Conservation (phyloP, 1,284 basidiomycete genomes). For the Moniliophthora roreri region DNA sequence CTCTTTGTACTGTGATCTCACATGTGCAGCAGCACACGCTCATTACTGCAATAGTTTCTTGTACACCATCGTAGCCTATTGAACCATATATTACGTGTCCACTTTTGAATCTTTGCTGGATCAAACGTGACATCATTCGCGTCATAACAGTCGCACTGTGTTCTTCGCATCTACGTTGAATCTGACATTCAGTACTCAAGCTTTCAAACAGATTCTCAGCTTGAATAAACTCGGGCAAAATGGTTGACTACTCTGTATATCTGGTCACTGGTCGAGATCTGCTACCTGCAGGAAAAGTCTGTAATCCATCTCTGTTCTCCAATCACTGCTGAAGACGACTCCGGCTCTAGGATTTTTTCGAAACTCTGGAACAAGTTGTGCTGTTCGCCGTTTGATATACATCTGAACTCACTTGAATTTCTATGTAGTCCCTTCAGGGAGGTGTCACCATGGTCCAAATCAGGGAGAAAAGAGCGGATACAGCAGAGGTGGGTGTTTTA, state of each 20-base stretch:
- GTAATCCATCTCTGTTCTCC: constrained; percentile 11
- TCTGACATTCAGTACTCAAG: background rate
- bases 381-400: background rate
- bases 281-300: constrained; percentile 77
- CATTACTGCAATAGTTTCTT: background rate
- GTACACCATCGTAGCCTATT: background rate
- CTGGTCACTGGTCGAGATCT: constrained; percentile 85
- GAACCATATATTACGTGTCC: background rate
- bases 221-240: too few species aligned
- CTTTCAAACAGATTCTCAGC: background rate
- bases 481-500: constrained; percentile 59
- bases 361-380: constrained; percentile 75
- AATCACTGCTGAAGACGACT: constrained; percentile 2
- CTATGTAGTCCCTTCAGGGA: constrained; percentile 70
- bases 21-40: constrained; percentile 1
- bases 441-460: constrained; percentile 91
- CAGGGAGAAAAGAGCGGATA: constrained; percentile 82
- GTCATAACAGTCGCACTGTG: too few species aligned
- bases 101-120: background rate
- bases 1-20: constrained; percentile 1
- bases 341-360: constrained; percentile 62
- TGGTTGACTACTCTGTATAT: constrained; percentile 78
- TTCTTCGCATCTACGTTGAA: too few species aligned
- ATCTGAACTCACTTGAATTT: constrained; percentile 6
- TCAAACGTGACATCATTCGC: too few species aligned